Conservation (phyloP, 169 alveolate species). For the Eimeria maxima region DNA sequence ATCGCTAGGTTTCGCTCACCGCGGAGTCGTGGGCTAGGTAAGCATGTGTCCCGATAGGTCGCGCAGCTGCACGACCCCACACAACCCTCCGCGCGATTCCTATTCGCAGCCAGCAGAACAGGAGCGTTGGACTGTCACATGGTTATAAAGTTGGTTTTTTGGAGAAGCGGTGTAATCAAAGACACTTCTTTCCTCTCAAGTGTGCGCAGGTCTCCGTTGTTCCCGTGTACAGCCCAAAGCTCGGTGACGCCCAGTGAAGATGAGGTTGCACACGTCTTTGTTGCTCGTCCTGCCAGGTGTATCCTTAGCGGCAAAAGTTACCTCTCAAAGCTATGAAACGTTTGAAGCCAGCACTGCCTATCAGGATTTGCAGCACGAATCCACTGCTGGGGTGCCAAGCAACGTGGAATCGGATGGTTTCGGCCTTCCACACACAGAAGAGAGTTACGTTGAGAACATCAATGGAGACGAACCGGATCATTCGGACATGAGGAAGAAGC, state of each 20-base stretch:
- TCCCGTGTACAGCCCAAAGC: neutral
- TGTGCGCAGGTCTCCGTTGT: neutral
- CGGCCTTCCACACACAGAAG: constrained; percentile 30
- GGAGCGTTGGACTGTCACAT: neutral
- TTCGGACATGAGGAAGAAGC: constrained; percentile 9
- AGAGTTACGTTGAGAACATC: neutral
- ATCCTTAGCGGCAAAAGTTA: constrained; percentile 34
- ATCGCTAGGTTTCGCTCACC: neutral
- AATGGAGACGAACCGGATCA: neutral
- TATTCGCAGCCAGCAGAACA: constrained; percentile 5
- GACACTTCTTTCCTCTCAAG: neutral
- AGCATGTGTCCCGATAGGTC: constrained; percentile 45
- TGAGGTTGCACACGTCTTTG: constrained; percentile 69
- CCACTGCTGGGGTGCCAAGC: constrained; percentile 11
- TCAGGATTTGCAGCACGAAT: neutral
- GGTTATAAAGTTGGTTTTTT: constrained; percentile 57
- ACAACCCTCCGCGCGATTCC: constrained; percentile 42
- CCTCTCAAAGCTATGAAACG: constrained; percentile 30
- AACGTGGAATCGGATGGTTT: constrained; percentile 51
- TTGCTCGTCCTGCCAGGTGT: constrained; percentile 58
- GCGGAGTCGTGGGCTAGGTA: constrained; percentile 61
- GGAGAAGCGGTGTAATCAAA: neutral
- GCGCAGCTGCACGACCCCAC: constrained; percentile 73
- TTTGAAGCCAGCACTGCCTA: constrained; percentile 21
- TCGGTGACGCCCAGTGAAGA: constrained; percentile 23